A percentile compares a stretch with the other conserved stretches of the same genome.
Conservation (phyloP, 495 filamentous ascomycete species). For the Talaromyces trachyspermus region DNA sequence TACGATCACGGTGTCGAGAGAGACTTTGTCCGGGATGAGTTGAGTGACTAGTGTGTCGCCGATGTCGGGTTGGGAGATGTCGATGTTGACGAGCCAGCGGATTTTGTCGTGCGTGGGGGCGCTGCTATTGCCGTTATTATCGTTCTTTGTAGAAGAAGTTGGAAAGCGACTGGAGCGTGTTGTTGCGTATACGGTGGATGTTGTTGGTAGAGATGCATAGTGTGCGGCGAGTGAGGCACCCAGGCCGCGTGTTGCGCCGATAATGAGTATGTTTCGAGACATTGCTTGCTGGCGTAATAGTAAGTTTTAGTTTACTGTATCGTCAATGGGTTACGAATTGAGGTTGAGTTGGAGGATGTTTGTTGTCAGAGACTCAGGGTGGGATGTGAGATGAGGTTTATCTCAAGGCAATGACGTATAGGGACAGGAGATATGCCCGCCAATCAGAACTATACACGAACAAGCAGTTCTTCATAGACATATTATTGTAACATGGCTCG, state of each 20-base stretch:
- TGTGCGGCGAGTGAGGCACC: slow-evolving; percentile 52
- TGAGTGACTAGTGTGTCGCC: slow-evolving; percentile 42
- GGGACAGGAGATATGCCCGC: too few relatives aligned
- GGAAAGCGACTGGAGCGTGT: slow-evolving; percentile 37
- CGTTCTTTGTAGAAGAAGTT: slow-evolving; percentile 16
- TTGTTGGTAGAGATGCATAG: slow-evolving; percentile 45
- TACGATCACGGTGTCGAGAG: slow-evolving; percentile 54
- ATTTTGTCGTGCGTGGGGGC: slow-evolving; percentile 26
- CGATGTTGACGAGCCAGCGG: slow-evolving; percentile 43
- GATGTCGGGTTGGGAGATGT: slow-evolving; percentile 49
- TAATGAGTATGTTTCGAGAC: slow-evolving; percentile 45
- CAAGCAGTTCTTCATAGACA: too few relatives aligned
- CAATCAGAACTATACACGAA: too few relatives aligned
- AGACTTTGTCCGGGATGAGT: slow-evolving; percentile 29
- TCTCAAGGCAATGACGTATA: neutral
- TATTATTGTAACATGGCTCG: too few relatives aligned
- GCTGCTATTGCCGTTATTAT: neutral
- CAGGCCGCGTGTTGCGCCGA: slow-evolving; percentile 62
- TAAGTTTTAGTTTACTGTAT: neutral
- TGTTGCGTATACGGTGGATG: slow-evolving; percentile 50
- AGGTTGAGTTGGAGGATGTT: neutral
- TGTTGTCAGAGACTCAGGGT: neutral
- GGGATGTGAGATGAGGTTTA: neutral
- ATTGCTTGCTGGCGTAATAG: slow-evolving; percentile 11
- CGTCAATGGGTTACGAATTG: neutral